Evolutionary conservation across 306 rosid species (phyloP).

Genomic region (Medicago arabica): DNA sequence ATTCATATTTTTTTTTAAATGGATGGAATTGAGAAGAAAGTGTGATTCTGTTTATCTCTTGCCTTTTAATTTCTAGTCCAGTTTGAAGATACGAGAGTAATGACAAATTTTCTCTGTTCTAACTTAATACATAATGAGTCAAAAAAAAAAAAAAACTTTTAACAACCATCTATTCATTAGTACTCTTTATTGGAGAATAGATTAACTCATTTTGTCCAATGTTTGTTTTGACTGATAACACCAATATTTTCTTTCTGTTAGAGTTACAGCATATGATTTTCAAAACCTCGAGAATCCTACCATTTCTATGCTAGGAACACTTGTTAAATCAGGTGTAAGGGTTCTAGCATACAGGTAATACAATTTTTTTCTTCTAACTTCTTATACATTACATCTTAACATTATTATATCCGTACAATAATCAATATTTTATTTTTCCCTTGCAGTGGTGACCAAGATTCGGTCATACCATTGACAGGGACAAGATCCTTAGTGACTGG

Average conservation of each 20-base stretch:
- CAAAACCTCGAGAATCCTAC: slow-evolving; percentile 48
- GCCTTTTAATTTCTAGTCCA: no score
- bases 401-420: not conserved
- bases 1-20: no score
- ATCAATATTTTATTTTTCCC: not conserved
- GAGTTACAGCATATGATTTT: slow-evolving; percentile 43
- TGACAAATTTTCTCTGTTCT: no score
- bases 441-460: slow-evolving; percentile 61
- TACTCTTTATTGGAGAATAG: no score
- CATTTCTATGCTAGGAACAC: slow-evolving; percentile 43
- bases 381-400: not conserved
- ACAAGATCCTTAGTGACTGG: slow-evolving; percentile 45
- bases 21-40: no score
- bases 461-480: slow-evolving; percentile 48
- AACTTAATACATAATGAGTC: no score
- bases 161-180: no score
- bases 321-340: slow-evolving; percentile 50
- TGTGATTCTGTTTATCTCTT: no score
- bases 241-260: not conserved
- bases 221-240: not conserved
- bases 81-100: no score
- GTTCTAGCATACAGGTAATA: slow-evolving; percentile 55
- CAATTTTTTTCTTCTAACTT: not conserved
- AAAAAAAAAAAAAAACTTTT: no score
- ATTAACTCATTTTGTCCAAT: not conserved